Base-by-base conservation (phyloP, 768 basidiomycete species). In the Lepiota brunneoincarnata region DNA sequence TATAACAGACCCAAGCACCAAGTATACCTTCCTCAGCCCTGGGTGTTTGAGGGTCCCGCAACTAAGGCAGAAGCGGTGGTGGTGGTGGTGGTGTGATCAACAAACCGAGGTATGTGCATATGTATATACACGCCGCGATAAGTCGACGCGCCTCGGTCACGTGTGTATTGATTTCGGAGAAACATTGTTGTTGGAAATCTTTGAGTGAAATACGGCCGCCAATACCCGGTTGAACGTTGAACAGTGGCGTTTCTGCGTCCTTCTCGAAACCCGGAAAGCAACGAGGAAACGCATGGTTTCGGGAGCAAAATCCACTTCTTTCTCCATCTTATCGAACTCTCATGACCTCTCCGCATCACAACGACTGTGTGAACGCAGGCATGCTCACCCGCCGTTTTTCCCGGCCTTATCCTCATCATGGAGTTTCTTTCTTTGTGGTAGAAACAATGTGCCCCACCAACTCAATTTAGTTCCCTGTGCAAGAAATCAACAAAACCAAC, bases 21-120 rank as follows among this genome's bases (percentile, higher is more conserved):
- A n/a, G n/a, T n/a, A n/a, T n/a, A n/a, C n/a, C n/a, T n/a, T n/a
- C n/a, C n/a, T n/a, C n/a, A n/a, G n/a, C n/a, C n/a, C n/a, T n/a
- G n/a, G 41, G 41, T 42, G 41, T 20, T 42, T 41, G 12, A 5
- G 18, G 18, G 41, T n/a, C n/a, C n/a, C n/a, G n/a, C n/a, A n/a
- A n/a, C n/a, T n/a, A n/a, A n/a, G n/a, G n/a, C n/a, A n/a, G 41
- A 21, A 18, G 12, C 34, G 21, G 46, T n/a, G 21, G 31, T 39
- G 36, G 24, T 28, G 42, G 21, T 21, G 41, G 18, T 50, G 40
- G 39, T 42, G 44, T 51, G 43, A 55, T 59, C 58, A 59, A 59
- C 58, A 59, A 61, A 58, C 58, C 54, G 55, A 42, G 44, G 42
- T 23, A 51, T 50, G 61, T 6, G 24, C 17, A 23, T n/a, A n/a